Conservation (phyloP, 345 rosid genomes). For the Aurinia saxatilis region DNA sequence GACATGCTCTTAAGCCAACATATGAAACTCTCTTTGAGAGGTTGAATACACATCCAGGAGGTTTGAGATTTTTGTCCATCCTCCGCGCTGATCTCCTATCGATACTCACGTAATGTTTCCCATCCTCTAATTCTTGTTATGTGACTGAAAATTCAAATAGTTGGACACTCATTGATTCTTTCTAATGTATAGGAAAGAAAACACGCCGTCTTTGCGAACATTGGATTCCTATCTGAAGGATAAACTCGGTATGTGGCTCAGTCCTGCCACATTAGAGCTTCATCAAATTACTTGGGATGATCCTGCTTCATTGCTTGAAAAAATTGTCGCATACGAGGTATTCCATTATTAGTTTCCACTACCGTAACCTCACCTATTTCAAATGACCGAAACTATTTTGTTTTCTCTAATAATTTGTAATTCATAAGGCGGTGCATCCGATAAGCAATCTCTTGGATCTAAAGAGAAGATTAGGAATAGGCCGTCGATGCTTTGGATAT, state of each 20-base stretch:
- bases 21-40: conserved; percentile 84
- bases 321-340: conserved; percentile 90
- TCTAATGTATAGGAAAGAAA: conserved; percentile 58
- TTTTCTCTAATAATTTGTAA: background rate
- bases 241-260: conserved; percentile 85
- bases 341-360: conserved; percentile 13
- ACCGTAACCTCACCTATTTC: background rate
- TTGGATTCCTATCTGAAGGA: conserved; percentile 76
- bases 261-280: conserved; percentile 88
- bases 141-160: background rate
- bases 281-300: conserved; percentile 91
- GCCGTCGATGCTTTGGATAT: conserved; percentile 88
- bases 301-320: conserved; percentile 90
- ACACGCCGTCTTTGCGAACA: conserved; percentile 53
- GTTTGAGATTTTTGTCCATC: conserved; percentile 64
- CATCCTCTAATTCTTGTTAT: background rate
- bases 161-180: background rate
- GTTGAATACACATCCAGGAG: conserved; percentile 78
- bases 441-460: conserved; percentile 89
- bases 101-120: conserved; percentile 52
- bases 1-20: conserved; percentile 70
- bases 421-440: conserved; percentile 86
- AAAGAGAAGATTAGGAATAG: conserved; percentile 79
- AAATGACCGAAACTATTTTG: background rate
- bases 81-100: conserved; percentile 80